These are phyloP conservation scores for Agroathelia rolfsii DNA, from an alignment of 1,284 basidiomycete species.

Conservation along the genomic window DNA sequence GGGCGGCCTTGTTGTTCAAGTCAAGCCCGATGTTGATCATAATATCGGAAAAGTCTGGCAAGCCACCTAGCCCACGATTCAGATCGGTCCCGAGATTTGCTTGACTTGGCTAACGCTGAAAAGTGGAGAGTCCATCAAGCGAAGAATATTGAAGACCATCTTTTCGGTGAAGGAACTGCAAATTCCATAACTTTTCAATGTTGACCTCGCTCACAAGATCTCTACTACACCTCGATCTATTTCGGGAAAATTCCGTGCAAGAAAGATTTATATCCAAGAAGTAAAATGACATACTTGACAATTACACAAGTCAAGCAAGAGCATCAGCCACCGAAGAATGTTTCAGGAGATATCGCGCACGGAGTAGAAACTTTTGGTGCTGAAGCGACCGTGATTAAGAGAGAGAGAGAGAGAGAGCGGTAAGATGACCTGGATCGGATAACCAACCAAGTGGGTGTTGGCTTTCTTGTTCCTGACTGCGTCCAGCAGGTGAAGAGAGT, in stretches of 20 bases:
- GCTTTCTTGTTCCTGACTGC: slow-evolving; percentile 98
- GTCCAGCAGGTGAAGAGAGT: slow-evolving; percentile 90
- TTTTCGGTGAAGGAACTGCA: slow-evolving; percentile 98
- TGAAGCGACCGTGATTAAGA: slow-evolving; percentile 97
- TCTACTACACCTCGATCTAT: slow-evolving; percentile 96
- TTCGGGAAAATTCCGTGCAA: slow-evolving; percentile 12
- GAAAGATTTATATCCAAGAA: slow-evolving; percentile 18
- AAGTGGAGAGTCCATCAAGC: slow-evolving; percentile 95
- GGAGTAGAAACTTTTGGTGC: slow-evolving; percentile 95
- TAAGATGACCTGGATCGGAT: slow-evolving; percentile 94
- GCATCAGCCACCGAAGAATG: slow-evolving; percentile 93
- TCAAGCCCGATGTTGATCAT: slow-evolving; percentile 77
- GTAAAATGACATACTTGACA: slow-evolving; percentile 96
- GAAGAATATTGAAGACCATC: slow-evolving; percentile 99
- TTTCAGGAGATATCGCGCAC: slow-evolving; percentile 98
- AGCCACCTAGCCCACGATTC: slow-evolving; percentile 94
- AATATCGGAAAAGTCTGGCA: slow-evolving; percentile 90
- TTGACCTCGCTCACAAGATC: slow-evolving; percentile 95
- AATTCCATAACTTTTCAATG: slow-evolving; percentile 88
- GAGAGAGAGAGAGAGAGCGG: too few relatives aligned
- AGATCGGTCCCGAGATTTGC: slow-evolving; percentile 97
- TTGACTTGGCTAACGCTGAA: slow-evolving; percentile 99
- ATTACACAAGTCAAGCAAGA: slow-evolving; percentile 98
- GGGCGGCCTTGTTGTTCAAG: slow-evolving; percentile 76
- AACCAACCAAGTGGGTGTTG: slow-evolving; percentile 89